Conservation (phyloP, 2,329 filamentous ascomycete species). For the Aureobasidium subglaciale region DNA sequence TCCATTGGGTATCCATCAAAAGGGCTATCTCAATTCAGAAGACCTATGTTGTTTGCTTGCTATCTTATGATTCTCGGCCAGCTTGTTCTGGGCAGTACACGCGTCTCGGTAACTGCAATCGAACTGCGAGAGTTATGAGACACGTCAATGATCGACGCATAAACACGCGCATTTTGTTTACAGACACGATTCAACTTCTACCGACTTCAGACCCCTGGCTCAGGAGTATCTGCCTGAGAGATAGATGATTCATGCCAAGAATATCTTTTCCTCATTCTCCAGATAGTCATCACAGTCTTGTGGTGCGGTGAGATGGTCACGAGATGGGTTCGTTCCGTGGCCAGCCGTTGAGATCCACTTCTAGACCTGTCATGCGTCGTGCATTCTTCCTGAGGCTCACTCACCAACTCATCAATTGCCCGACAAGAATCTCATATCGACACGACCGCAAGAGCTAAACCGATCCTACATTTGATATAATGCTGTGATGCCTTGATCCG, state of each 20-base stretch:
- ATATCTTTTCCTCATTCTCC: not conserved
- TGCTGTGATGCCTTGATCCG: not conserved
- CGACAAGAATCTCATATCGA: not conserved
- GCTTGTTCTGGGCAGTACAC: not conserved
- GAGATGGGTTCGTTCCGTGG: constrained; percentile 1
- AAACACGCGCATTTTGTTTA: constrained; percentile 7
- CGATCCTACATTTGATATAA: not conserved
- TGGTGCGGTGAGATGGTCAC: constrained; percentile 4
- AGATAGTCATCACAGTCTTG: constrained; percentile 1
- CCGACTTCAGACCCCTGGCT: not conserved
- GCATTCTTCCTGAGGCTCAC: not conserved
- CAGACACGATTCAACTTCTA: not conserved
- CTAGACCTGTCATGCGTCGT: constrained; percentile 9
- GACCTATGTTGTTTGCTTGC: not conserved
- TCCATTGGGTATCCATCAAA: not conserved
- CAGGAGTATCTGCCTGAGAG: not conserved
- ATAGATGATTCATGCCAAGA: constrained; percentile 10
- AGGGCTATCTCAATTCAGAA: not conserved
- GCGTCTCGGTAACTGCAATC: not conserved
- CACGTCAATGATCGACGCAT: constrained; percentile 3
- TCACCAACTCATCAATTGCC: not conserved
- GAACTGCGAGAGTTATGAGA: not conserved
- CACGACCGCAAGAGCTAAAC: no score
- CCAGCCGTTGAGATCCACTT: constrained; percentile 14
- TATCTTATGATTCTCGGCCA: not conserved